Conservation (phyloP, 495 filamentous ascomycete species). For the Hypoxylon fragiforme region DNA sequence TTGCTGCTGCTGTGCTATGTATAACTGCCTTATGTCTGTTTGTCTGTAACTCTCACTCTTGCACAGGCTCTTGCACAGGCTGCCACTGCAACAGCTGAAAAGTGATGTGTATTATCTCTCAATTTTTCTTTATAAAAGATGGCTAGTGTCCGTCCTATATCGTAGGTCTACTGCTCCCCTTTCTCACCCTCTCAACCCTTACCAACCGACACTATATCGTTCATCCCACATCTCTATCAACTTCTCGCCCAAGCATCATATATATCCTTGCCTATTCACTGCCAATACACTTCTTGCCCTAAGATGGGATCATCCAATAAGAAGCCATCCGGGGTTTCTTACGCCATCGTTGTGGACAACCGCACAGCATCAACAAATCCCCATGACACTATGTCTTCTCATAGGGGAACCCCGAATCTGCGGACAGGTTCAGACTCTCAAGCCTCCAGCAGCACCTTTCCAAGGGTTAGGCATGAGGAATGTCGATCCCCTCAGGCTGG, state of each 20-base stretch:
- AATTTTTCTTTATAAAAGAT: slow-evolving; percentile 3
- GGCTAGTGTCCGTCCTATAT: neutral
- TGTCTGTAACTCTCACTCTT: neutral
- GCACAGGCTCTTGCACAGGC: slow-evolving; percentile 5
- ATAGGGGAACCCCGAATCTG: neutral
- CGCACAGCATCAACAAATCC: slow-evolving; percentile 3
- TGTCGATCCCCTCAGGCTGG: slow-evolving; percentile 6
- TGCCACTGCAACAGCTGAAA: slow-evolving; percentile 2
- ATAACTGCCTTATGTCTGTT: slow-evolving; percentile 9
- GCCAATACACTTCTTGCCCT: too few species aligned
- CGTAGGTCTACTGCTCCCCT: slow-evolving; percentile 1
- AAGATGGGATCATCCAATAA: slow-evolving; percentile 11
- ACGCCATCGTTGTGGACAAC: slow-evolving; percentile 5
- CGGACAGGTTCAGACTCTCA: slow-evolving; percentile 8
- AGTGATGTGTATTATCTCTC: slow-evolving; percentile 1
- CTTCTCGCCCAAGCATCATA: neutral
- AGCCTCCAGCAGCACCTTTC: neutral
- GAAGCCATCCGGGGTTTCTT: slow-evolving; percentile 1
- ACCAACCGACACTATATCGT: slow-evolving; percentile 1
- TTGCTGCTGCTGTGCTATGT: slow-evolving; percentile 5
- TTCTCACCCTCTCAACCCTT: neutral
- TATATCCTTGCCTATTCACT: neutral
- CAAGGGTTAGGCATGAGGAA: slow-evolving; percentile 1
- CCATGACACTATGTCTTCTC: slow-evolving; percentile 19
- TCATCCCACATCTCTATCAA: neutral